Evolutionary conservation across 495 filamentous ascomycete genomes (phyloP).

Genomic region (Aspergillus leporis): DNA sequence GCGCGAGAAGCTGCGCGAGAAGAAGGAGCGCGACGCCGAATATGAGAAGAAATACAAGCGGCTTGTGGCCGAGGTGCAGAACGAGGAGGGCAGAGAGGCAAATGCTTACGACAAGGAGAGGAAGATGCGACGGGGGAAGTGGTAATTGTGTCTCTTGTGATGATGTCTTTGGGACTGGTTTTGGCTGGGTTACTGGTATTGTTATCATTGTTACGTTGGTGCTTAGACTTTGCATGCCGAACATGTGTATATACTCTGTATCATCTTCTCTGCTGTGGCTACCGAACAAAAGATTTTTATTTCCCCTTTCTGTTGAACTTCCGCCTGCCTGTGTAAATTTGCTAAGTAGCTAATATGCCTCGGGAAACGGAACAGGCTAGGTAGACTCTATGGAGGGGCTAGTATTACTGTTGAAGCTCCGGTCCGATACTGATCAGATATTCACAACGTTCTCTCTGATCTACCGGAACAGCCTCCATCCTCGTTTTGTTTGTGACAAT

Average conservation of each 20-base stretch:
- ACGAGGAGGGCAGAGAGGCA: constrained; percentile 80
- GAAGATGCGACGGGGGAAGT: constrained; percentile 64
- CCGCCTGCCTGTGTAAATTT: no score
- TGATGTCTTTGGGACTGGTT: neutral
- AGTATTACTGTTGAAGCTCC: constrained; percentile 47
- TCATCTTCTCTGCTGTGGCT: neutral
- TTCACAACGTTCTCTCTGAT: constrained; percentile 49
- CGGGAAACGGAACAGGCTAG: neutral
- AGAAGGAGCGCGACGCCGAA: constrained; percentile 84
- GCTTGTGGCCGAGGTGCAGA: constrained; percentile 91
- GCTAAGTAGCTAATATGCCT: no score
- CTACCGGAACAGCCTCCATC: constrained; percentile 56
- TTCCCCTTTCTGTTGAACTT: neutral
- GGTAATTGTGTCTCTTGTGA: constrained; percentile 25
- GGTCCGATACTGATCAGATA: constrained; percentile 56
- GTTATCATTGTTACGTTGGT: constrained; percentile 12
- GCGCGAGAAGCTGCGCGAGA: constrained; percentile 81
- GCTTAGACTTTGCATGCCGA: constrained; percentile 17
- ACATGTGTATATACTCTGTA: constrained; percentile 15
- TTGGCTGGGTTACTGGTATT: neutral
- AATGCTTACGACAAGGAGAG: constrained; percentile 91
- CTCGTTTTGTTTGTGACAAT: constrained; percentile 56
- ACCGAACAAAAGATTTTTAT: constrained; percentile 9
- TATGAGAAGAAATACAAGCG: constrained; percentile 95
- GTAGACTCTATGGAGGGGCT: neutral